Evolutionary conservation across 805 yeast species (phyloP), one percentile per base, ranked within the genome.

Genomic region (Myxozyma kluyveri): DNA sequence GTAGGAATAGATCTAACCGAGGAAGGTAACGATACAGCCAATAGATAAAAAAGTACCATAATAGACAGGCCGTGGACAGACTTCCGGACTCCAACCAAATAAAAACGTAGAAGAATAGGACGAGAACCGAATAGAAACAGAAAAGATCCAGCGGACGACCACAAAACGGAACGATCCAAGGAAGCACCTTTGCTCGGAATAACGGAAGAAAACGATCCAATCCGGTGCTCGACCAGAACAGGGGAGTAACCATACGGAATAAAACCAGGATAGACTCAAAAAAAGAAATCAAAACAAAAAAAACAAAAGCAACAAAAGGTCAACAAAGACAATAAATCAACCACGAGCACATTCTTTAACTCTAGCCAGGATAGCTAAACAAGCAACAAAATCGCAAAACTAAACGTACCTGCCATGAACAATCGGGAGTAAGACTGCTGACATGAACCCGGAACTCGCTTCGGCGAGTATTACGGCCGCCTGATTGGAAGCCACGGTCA

Each of bases 371-470:
- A 14, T 22, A 46, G 17, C 17, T 46, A 35, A 26, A 10, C n/a
- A n/a, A n/a, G n/a, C n/a, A n/a, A n/a, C n/a, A n/a, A n/a, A n/a
- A n/a, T n/a, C n/a, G n/a, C n/a, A 17, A 19, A 44, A 22, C 31
- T 22, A 29, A 47, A 55, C 63, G 42, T 50, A 60, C 63, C 61
- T 65, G 68, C 69, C 69, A 66, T 36, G 65, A 59, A 38, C 61
- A 55, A 22, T 61, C 62, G 7, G 60, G 23, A 7, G 66, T 46
- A 42, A 66, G 60, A 27, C 62, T 62, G 31, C 63, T 45, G 36
- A 66, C 63, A 24, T 47, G 45, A n/a, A 62, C 61, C 3, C 68
- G 62, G 58, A 37, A 63, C n/a, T 48, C 59, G 12, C 54, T 55
- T 17, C 63, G 63, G 27, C 60, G 57, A 19, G 61, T 50, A 21